Evolutionary conservation across 2,329 filamentous ascomycete genomes (phyloP).

Genomic region (Ascochyta pisi): DNA sequence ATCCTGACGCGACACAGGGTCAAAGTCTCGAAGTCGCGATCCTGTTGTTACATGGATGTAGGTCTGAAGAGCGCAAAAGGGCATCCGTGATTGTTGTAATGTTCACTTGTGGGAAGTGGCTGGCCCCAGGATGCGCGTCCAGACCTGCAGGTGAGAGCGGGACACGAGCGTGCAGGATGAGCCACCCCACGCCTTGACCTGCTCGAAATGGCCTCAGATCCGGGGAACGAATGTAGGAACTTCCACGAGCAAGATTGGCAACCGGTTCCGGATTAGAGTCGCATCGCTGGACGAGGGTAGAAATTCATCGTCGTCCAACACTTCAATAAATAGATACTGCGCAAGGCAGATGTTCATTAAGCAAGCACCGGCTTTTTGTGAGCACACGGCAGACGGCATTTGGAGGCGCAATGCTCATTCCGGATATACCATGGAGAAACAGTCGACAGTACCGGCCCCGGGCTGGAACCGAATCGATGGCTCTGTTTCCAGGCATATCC

Average conservation of each 20-base stretch:
- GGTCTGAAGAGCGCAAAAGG: background rate
- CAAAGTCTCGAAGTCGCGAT: slow-evolving; percentile 7
- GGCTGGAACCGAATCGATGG: slow-evolving; percentile 3
- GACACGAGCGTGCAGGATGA: slow-evolving; percentile 9
- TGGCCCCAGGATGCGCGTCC: slow-evolving; percentile 2
- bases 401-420: slow-evolving; percentile 1
- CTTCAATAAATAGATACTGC: background rate
- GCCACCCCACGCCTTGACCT: slow-evolving; percentile 13
- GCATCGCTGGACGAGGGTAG: background rate
- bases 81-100: slow-evolving; percentile 2
- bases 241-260: background rate
- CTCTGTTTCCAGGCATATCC: slow-evolving; percentile 8
- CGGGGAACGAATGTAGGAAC: slow-evolving; percentile 2
- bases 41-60: slow-evolving; percentile 9
- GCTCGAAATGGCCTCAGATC: slow-evolving; percentile 13
- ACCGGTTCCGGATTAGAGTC: background rate
- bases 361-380: background rate
- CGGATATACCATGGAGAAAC: slow-evolving; percentile 2
- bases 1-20: slow-evolving; percentile 18
- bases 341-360: background rate
- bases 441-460: background rate
- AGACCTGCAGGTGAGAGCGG: slow-evolving; percentile 5
- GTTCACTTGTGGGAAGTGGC: slow-evolving; percentile 1
- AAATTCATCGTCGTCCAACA: background rate
- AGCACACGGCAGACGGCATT: slow-evolving; percentile 1